Percentiles rank a stretch among this genome's conserved stretches.
Evolutionary conservation across 768 basidiomycete genomes (phyloP).

Genomic region (Calocybe gangraenosa): DNA sequence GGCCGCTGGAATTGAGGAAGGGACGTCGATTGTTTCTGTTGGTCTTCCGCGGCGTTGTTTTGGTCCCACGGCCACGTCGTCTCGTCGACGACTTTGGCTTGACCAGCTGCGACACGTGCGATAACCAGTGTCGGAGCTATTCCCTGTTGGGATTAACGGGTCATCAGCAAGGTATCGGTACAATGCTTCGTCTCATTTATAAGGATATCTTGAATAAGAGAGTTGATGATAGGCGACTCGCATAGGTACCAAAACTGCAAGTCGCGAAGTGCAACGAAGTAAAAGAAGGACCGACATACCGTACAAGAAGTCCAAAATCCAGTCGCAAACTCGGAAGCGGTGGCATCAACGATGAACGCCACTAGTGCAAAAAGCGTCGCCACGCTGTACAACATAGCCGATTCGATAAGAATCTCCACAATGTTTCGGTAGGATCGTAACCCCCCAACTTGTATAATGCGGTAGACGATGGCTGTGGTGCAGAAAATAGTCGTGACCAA

Average conservation of each 20-base stretch:
- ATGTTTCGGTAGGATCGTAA: constrained; percentile 8
- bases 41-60: too few species aligned
- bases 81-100: constrained; percentile 1
- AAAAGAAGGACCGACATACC: background rate
- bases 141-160: constrained; percentile 5
- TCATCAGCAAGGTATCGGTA: background rate
- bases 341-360: constrained; percentile 5
- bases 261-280: background rate
- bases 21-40: background rate
- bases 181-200: too few species aligned
- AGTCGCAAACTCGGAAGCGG: constrained; percentile 9
- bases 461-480: constrained; percentile 10
- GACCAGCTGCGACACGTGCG: constrained; percentile 12
- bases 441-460: constrained; percentile 4
- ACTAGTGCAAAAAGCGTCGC: constrained; percentile 13
- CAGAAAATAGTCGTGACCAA: constrained; percentile 11
- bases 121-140: constrained; percentile 14
- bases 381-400: constrained; percentile 10
- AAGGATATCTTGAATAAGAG: too few species aligned
- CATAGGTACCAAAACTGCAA: too few species aligned
- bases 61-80: background rate
- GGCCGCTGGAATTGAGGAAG: background rate
- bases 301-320: constrained; percentile 12
- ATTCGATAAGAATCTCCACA: constrained; percentile 12
- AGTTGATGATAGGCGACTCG: too few species aligned